A percentile compares a stretch with the other conserved stretches of the same genome.
These are phyloP conservation scores for Aspergillus neoniger DNA, from an alignment of 2,329 filamentous ascomycete genomes.

Conservation along the genomic window DNA sequence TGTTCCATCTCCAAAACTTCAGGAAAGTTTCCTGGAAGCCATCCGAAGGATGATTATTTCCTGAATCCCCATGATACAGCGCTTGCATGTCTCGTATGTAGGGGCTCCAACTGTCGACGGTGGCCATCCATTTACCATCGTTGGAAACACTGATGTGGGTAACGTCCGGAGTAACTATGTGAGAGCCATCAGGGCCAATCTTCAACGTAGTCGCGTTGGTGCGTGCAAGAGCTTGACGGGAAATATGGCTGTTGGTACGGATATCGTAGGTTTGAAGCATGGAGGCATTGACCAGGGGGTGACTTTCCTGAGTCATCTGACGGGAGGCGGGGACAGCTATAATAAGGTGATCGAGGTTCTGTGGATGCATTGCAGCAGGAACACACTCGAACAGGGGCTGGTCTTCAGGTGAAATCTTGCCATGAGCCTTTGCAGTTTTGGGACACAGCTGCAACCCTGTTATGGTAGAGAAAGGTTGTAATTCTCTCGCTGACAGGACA, in stretches of 20 bases:
- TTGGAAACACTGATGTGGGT: slow-evolving; percentile 72
- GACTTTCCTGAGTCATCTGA: slow-evolving; percentile 37
- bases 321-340: slow-evolving; percentile 64
- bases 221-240: slow-evolving; percentile 84
- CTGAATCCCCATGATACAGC: slow-evolving; percentile 46
- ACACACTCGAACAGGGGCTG: slow-evolving; percentile 32
- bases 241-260: slow-evolving; percentile 72
- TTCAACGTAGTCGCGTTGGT: slow-evolving; percentile 85
- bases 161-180: slow-evolving; percentile 76
- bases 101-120: slow-evolving; percentile 87
- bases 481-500: slow-evolving; percentile 84
- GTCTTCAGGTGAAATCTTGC: slow-evolving; percentile 33
- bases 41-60: slow-evolving; percentile 45
- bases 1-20: slow-evolving; percentile 82
- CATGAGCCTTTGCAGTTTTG: slow-evolving; percentile 54
- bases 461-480: slow-evolving; percentile 80
- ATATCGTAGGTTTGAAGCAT: slow-evolving; percentile 82
- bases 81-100: slow-evolving; percentile 67
- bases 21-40: slow-evolving; percentile 71
- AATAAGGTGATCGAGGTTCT: slow-evolving; percentile 64
- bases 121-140: slow-evolving; percentile 87
- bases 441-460: slow-evolving; percentile 70
- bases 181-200: slow-evolving; percentile 68
- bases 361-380: slow-evolving; percentile 65
- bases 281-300: slow-evolving; percentile 55